Conservation (phyloP, 148 eudicot genomes). For the Amaranthus hypochondriacus region DNA sequence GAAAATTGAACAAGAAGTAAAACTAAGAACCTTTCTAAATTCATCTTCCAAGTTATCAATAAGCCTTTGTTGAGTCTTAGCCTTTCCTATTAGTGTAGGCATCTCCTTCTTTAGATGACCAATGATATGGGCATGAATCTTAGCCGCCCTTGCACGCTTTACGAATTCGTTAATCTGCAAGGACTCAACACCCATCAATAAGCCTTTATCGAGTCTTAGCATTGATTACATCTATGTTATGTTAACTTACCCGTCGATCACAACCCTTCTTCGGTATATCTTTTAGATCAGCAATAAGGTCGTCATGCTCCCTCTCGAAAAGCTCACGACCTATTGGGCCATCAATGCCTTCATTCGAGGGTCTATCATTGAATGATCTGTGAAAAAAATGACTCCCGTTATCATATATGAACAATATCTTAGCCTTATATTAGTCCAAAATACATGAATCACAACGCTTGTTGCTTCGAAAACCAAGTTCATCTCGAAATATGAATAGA, state of each 20-base stretch:
- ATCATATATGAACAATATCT: neutral
- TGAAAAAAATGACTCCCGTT: slow-evolving; percentile 6
- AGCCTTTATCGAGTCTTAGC: neutral
- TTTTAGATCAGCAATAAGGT: slow-evolving; percentile 71
- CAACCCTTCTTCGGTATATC: slow-evolving; percentile 89
- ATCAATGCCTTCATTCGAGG: slow-evolving; percentile 46
- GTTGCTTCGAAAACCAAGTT: neutral
- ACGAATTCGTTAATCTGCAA: slow-evolving; percentile 82
- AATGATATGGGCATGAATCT: slow-evolving; percentile 79
- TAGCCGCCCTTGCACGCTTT: slow-evolving; percentile 90
- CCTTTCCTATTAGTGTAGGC: slow-evolving; percentile 80
- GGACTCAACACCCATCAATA: neutral
- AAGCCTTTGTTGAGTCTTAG: slow-evolving; percentile 73
- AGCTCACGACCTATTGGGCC: slow-evolving; percentile 72
- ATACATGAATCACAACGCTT: neutral
- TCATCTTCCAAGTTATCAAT: slow-evolving; percentile 72
- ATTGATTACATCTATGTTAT: neutral
- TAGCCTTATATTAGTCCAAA: neutral
- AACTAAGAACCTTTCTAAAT: slow-evolving; percentile 53
- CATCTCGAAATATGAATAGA: neutral
- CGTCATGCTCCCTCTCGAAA: slow-evolving; percentile 81
- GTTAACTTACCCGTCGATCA: slow-evolving; percentile 64
- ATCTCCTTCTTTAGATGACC: slow-evolving; percentile 85
- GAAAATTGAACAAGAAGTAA: neutral
- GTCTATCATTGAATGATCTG: slow-evolving; percentile 82